Conservation (phyloP, 2,329 filamentous ascomycete species). For the Leptosphaerulina australis region DNA sequence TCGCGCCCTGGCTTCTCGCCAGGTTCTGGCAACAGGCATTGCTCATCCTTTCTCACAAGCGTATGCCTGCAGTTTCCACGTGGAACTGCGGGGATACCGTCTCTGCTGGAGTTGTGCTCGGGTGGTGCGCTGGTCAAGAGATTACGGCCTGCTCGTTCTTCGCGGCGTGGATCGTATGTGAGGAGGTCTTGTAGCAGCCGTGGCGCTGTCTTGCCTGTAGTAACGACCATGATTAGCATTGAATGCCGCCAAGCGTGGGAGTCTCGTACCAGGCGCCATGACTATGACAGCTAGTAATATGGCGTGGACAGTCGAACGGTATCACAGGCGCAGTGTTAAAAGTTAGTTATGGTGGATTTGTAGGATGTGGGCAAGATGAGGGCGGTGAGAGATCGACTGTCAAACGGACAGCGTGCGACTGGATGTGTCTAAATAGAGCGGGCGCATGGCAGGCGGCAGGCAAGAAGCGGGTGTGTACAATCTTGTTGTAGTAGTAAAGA, state of each 20-base stretch:
- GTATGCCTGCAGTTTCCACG: conserved; percentile 62
- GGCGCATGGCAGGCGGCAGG: conserved; percentile 27
- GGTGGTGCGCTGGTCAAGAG: conserved; percentile 65
- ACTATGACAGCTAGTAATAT: conserved; percentile 15
- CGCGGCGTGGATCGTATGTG: conserved; percentile 57
- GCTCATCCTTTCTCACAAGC: conserved; percentile 62
- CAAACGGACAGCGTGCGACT: conserved; percentile 21
- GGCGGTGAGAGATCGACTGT: conserved; percentile 13
- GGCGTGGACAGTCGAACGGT: background rate
- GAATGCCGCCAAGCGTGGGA: background rate
- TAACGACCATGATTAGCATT: conserved; percentile 35
- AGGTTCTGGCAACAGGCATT: conserved; percentile 57
- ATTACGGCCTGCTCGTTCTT: conserved; percentile 56
- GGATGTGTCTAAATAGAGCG: conserved; percentile 19
- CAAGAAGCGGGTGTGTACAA: conserved; percentile 9
- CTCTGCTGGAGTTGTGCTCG: conserved; percentile 52
- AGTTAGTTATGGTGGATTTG: conserved; percentile 5
- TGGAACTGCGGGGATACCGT: conserved; percentile 45
- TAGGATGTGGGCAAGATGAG: conserved; percentile 5
- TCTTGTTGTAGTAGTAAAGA: conserved; percentile 5
- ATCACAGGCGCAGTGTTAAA: background rate
- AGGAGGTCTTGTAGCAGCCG: conserved; percentile 59
- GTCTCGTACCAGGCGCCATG: conserved; percentile 34
- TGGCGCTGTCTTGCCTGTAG: conserved; percentile 57
- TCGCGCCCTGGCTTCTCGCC: conserved; percentile 48